Evolutionary conservation across 345 rosid genomes (phyloP).

Genomic region (Pseudoturritis turrita): DNA sequence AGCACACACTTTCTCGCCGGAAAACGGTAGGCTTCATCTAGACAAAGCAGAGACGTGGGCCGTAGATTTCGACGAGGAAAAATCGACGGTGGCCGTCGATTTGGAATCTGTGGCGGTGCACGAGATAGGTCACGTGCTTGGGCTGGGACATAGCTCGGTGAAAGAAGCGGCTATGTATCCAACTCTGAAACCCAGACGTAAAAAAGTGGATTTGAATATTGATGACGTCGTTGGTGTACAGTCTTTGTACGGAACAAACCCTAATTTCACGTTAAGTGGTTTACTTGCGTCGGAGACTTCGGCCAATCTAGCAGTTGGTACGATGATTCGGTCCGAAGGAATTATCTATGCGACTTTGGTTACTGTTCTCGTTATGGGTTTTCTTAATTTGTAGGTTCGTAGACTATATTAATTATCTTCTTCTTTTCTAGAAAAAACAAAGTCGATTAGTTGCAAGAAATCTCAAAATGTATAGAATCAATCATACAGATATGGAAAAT

Average conservation of each 20-base stretch:
- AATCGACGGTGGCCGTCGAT: conserved; percentile 68
- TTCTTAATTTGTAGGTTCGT: conserved; percentile 7
- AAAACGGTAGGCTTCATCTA: conserved; percentile 68
- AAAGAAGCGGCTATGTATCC: conserved; percentile 88
- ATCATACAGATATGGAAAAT: neutral
- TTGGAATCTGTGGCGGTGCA: conserved; percentile 82
- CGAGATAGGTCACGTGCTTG: conserved; percentile 83
- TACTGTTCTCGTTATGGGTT: conserved; percentile 3
- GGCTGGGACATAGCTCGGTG: conserved; percentile 56
- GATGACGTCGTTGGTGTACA: conserved; percentile 75
- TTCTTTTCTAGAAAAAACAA: neutral
- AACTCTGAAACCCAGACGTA: conserved; percentile 68
- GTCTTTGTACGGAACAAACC: conserved; percentile 76
- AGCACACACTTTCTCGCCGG: conserved; percentile 84
- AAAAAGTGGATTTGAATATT: conserved; percentile 46
- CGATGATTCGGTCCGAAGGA: conserved; percentile 24
- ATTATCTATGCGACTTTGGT: neutral
- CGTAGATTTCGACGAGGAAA: conserved; percentile 49
- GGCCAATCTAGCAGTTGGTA: conserved; percentile 33
- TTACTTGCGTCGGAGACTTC: conserved; percentile 66
- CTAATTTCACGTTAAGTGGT: conserved; percentile 49
- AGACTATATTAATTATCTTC: neutral
- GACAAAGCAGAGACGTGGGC: conserved; percentile 90
- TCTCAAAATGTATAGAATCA: conserved; percentile 1
- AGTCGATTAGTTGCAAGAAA: neutral